A percentile compares a stretch with the other conserved stretches of the same genome.
Evolutionary conservation across 768 basidiomycete genomes (phyloP).

Genomic region (Macrolepiota fuliginosa): DNA sequence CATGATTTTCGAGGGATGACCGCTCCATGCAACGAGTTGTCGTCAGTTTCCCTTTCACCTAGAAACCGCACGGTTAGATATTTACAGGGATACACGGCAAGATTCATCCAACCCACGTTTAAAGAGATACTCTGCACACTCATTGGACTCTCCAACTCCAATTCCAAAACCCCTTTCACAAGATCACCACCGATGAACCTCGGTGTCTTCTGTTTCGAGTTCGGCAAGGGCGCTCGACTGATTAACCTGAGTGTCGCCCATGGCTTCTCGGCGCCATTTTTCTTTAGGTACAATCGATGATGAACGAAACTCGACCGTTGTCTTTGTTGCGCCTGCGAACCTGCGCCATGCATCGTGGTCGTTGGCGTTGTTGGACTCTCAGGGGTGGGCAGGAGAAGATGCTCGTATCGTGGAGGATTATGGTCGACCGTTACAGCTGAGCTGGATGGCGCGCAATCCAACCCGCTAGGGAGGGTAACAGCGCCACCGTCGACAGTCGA

Average conservation of each 20-base stretch:
- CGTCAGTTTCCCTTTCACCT: slow-evolving; percentile 16
- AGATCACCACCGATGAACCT: slow-evolving; percentile 20
- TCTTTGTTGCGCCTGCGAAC: background rate
- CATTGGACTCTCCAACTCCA: slow-evolving; percentile 17
- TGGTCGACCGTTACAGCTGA: background rate
- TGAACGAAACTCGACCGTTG: background rate
- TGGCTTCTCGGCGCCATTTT: slow-evolving; percentile 3
- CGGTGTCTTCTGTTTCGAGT: slow-evolving; percentile 12
- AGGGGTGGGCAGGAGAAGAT: background rate
- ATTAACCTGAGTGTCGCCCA: slow-evolving; percentile 19
- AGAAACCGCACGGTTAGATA: background rate
- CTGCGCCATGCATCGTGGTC: background rate
- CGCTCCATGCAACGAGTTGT: background rate
- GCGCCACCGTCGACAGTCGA: too few species aligned
- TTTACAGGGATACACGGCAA: background rate
- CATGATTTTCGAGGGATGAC: background rate
- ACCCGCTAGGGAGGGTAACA: background rate
- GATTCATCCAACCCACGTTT: slow-evolving; percentile 1
- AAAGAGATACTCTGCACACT: slow-evolving; percentile 17
- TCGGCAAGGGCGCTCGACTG: slow-evolving; percentile 14
- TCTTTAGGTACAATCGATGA: background rate
- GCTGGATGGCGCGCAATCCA: background rate
- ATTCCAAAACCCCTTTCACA: slow-evolving; percentile 15
- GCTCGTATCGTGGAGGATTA: background rate
- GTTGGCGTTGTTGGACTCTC: background rate